A percentile compares a stretch with the other conserved stretches of the same genome.
Conservation (phyloP, 345 rosid species). For the Atalantia buxifolia region DNA sequence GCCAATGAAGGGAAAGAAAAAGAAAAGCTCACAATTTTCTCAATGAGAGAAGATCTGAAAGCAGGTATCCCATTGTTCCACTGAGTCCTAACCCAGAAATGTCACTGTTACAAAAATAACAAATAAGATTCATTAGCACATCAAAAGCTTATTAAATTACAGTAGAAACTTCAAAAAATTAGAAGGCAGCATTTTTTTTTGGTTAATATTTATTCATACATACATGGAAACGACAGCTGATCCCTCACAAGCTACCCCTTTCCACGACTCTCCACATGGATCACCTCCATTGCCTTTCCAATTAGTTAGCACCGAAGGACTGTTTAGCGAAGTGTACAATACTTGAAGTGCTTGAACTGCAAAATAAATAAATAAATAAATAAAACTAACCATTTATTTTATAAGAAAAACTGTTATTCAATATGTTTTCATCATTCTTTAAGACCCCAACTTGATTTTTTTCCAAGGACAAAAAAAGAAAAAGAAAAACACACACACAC, state of each 20-base stretch:
- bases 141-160: slow-evolving; percentile 3
- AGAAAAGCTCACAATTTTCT: slow-evolving; percentile 57
- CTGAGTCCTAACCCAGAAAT: slow-evolving; percentile 73
- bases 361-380: slow-evolving; percentile 1
- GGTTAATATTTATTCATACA: neutral
- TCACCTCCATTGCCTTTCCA: slow-evolving; percentile 84
- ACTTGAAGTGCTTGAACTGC: slow-evolving; percentile 93
- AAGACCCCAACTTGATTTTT: neutral
- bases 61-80: slow-evolving; percentile 94
- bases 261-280: slow-evolving; percentile 98
- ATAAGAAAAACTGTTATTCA: neutral
- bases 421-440: neutral
- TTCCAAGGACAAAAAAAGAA: no score
- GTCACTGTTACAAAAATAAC: slow-evolving; percentile 43
- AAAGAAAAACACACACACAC: no score
- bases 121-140: slow-evolving; percentile 15
- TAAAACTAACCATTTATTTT: slow-evolving; percentile 8
- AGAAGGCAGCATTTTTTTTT: neutral
- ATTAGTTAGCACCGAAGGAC: slow-evolving; percentile 79
- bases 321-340: slow-evolving; percentile 69
- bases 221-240: slow-evolving; percentile 93
- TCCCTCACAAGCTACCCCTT: slow-evolving; percentile 79
- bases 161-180: neutral
- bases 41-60: slow-evolving; percentile 61
- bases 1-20: neutral